These are phyloP conservation scores for Aphanomyces astaci DNA, from an alignment of 352 stramenopile genomes.

Conservation along the genomic window DNA sequence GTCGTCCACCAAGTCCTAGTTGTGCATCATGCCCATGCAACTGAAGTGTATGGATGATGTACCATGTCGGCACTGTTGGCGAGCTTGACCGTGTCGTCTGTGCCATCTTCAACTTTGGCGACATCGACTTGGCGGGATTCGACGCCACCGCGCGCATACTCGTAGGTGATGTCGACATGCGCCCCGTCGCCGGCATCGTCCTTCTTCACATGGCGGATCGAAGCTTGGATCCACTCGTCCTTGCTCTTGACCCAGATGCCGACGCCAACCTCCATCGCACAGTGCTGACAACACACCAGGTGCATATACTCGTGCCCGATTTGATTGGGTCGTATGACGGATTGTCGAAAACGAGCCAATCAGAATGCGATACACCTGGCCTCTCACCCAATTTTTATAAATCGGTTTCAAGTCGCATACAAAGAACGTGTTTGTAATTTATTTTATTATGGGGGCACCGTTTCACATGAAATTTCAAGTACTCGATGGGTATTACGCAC, in stretches of 20 bases:
- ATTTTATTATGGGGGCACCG: too few species aligned
- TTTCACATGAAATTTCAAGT: too few species aligned
- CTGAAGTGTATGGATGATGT: slow-evolving; percentile 10
- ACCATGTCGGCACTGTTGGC: slow-evolving; percentile 82
- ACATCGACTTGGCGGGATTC: slow-evolving; percentile 47
- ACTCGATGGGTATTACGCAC: too few species aligned
- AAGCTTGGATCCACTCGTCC: slow-evolving; percentile 62
- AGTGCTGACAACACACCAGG: too few species aligned
- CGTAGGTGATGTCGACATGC: slow-evolving; percentile 43
- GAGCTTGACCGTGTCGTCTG: slow-evolving; percentile 48
- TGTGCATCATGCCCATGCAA: slow-evolving; percentile 10
- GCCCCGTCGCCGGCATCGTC: slow-evolving; percentile 24
- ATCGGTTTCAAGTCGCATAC: neutral
- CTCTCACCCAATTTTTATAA: neutral
- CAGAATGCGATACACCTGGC: too few species aligned
- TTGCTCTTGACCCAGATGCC: slow-evolving; percentile 51
- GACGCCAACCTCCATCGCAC: slow-evolving; percentile 70
- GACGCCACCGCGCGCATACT: slow-evolving; percentile 40
- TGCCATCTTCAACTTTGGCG: slow-evolving; percentile 54
- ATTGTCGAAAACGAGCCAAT: neutral
- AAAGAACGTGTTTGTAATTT: neutral
- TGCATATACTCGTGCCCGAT: neutral
- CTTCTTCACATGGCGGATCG: slow-evolving; percentile 39
- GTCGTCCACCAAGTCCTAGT: slow-evolving; percentile 80
- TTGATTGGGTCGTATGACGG: neutral